Evolutionary conservation across 495 filamentous ascomycete species (phyloP).

Genomic region (Cercophora samala): DNA sequence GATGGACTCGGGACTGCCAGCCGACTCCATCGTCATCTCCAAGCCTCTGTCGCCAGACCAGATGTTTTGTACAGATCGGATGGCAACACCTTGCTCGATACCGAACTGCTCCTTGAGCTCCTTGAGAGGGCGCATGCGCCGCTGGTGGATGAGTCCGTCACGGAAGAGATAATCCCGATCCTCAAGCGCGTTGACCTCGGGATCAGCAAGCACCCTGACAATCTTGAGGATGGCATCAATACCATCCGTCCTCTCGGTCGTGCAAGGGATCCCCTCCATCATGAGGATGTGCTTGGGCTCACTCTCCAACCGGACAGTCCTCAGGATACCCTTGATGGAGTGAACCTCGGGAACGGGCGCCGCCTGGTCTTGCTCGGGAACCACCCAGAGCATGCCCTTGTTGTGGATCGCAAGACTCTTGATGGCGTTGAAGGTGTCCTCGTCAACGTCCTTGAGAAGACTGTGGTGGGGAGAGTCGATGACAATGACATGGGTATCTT

Average conservation of each 20-base stretch:
- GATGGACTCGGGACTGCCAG: neutral
- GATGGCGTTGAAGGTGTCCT: neutral
- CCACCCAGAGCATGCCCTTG: constrained; percentile 3
- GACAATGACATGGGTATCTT: neutral
- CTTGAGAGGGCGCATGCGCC: neutral
- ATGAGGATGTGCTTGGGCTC: constrained; percentile 1
- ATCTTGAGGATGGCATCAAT: constrained; percentile 3
- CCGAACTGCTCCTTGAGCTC: constrained; percentile 3
- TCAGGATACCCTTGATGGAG: neutral
- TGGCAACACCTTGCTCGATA: neutral
- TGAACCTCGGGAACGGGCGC: neutral
- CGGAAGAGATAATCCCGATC: neutral
- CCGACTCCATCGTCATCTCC: constrained; percentile 4
- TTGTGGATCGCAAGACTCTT: neutral
- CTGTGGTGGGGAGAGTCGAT: constrained; percentile 5
- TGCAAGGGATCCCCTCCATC: neutral
- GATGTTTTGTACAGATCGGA: neutral
- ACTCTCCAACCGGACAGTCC: constrained; percentile 1
- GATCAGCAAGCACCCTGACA: neutral
- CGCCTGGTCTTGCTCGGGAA: neutral
- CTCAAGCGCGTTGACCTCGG: neutral
- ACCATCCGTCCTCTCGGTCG: neutral
- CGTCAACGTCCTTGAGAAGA: neutral
- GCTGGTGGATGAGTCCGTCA: neutral
- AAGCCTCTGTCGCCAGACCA: neutral